Evolutionary conservation across 306 rosid genomes (phyloP), one percentile per base, ranked within the genome.

Genomic region (Prunus padus): DNA sequence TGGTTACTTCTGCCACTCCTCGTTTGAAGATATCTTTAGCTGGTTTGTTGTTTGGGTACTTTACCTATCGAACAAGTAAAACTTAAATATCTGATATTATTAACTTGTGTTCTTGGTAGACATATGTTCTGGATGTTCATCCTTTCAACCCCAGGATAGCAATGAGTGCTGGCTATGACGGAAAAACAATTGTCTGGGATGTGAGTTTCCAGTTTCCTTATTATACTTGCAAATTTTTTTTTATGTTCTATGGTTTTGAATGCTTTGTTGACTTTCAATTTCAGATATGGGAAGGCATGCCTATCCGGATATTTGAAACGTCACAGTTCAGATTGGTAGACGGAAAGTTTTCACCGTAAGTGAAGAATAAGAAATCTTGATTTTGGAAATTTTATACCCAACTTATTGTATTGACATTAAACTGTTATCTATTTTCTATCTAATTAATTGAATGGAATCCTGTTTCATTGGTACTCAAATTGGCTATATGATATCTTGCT

Each of bases 141-240:
- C 99, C 99, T 62, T 92, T 92, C 81, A 96, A 96, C 80, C 99
- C 99, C 25, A 91, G 99, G 84, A 88, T 96, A 76, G 99, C 98
- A 69, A 96, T 96, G 99, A 96, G 99, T 84, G 98, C 99, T 80
- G 99, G 99, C 79, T 96, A 96, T 76, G 99, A 96, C 72, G 99
- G 99, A 81, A 88, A 83, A 83, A 96, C 96, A 74, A 92, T 96
- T 78, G 92, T 96, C 77, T 96, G 99, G 99, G 99, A 96, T 92
- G 99, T 96, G 78, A 96, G 99, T 89, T 83, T 79, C 74, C 45
- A 5, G 67, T 83, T 67, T 55, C 83, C 31, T 47, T 79, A 77
- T 82, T 11, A 59, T 65, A 50, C 69, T 50, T 70, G 12, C 44
- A 22, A 40, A 0, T 73, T 69, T 77, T 74, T 65, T 76, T 6